Evolutionary conservation across 495 filamentous ascomycete species (phyloP), one percentile per base, ranked within the genome.

Genomic region (Aspergillus coremiiformis): DNA sequence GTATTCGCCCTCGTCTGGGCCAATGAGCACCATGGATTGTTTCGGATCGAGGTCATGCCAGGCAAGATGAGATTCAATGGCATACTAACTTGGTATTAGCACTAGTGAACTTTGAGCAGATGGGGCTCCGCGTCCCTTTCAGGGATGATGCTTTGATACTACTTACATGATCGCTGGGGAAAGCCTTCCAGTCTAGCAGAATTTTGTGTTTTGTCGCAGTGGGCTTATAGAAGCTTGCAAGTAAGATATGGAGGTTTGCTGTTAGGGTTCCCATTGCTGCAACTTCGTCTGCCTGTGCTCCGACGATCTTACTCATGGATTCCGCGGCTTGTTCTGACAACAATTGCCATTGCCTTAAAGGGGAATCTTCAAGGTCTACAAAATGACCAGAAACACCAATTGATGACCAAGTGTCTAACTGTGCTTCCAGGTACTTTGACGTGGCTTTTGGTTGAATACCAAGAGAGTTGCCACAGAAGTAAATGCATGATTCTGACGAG

Each of bases 321-420:
- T 76, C 71, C 20, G 86, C 82, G 4, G 87, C 83, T 55, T 80
- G 77, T 56, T 85, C 82, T 50, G 90, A 84, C 22, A 88, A 77
- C 54, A 93, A 69, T 24, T 94, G 74, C 87, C 89, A 98, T 62
- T 81, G 80, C 26, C 77, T 78, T 19, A 93, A 70, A n/a, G 84
- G 81, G 3, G 85, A 88, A 43, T 83, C 86, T 33, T 83, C 76
- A 4, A 94, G 77, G 29, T 81, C 77, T 45, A 81, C 87, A 75
- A 96, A 96, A 72, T 98, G 93, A 1, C 92, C 93, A 57, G 82
- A 80, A 17, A 98, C 92, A 19, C 85, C 93, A 59, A 95, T 92
- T 0, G 85, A 85, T 2, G 87, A 83, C 93, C 93, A 98, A 22
- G 89, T 90, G 43, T 78, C 72, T 46, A 98, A 80, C 63, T 95